Percentiles rank a stretch among this genome's conserved stretches.
Evolutionary conservation across 1,284 basidiomycete species (phyloP).

Genomic region (Agaricales sp.): DNA sequence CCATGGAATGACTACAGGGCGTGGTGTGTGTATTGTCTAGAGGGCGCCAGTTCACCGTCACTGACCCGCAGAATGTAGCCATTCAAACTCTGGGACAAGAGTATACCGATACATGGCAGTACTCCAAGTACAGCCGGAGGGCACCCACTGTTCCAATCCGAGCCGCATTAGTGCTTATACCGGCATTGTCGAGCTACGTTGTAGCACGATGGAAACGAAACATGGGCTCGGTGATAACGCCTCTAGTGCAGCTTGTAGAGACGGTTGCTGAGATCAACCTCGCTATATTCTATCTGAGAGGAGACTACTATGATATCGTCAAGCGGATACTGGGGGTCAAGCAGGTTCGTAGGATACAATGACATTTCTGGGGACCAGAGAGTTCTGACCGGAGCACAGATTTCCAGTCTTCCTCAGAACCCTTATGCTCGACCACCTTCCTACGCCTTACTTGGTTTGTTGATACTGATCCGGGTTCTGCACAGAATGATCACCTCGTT

Average conservation of each 20-base stretch:
- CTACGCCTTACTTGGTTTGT: conserved; percentile 75
- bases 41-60: too few relatives aligned
- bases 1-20: conserved; percentile 67
- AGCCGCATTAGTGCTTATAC: conserved; percentile 52
- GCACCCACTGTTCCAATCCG: conserved; percentile 40
- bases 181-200: conserved; percentile 51
- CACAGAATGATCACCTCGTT: conserved; percentile 46
- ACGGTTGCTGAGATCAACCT: conserved; percentile 66
- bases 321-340: conserved; percentile 64
- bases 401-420: conserved; percentile 62
- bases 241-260: conserved; percentile 43
- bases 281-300: conserved; percentile 72
- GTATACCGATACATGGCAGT: conserved; percentile 81
- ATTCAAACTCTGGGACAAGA: conserved; percentile 84
- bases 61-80: too few relatives aligned
- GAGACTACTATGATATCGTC: conserved; percentile 68
- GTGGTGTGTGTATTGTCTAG: conserved; percentile 52
- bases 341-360: conserved; percentile 67
- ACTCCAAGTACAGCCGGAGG: conserved; percentile 30
- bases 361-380: too few relatives aligned
- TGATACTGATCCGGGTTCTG: conserved; percentile 62
- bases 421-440: conserved; percentile 69
- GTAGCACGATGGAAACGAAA: conserved; percentile 29
- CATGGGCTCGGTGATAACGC: conserved; percentile 7
- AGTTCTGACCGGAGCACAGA: conserved; percentile 26